phyloP scores from a whole-genome alignment of 2,329 filamentous ascomycete genomes.

The Sphaerulina vaccinii region DNA sequence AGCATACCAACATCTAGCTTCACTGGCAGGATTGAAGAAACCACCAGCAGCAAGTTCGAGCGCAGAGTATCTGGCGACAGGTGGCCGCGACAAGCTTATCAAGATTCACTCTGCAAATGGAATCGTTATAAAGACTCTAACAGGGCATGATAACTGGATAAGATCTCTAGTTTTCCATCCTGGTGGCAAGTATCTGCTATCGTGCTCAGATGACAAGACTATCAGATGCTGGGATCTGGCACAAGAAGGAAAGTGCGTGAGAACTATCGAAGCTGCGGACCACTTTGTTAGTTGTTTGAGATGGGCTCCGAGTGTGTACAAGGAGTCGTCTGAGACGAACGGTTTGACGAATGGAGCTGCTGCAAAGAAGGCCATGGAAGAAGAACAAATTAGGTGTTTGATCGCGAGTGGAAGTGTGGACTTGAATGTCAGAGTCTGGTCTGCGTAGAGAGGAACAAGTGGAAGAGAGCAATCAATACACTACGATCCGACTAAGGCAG shows the following conservation, averaged over 20 bases:
- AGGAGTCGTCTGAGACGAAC: conserved; percentile 51
- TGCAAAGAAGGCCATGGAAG: conserved; percentile 20
- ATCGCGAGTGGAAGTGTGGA: conserved; percentile 87
- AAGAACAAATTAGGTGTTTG: conserved; percentile 72
- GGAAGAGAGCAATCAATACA: background rate
- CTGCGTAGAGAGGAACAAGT: background rate
- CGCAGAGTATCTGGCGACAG: conserved; percentile 87
- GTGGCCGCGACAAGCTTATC: conserved; percentile 86
- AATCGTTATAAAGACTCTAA: conserved; percentile 76
- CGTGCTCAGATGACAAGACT: conserved; percentile 85
- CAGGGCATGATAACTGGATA: conserved; percentile 94
- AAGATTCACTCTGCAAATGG: conserved; percentile 85
- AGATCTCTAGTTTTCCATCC: conserved; percentile 84
- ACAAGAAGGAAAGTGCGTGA: conserved; percentile 88
- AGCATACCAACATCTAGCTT: conserved; percentile 72
- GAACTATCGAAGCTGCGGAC: conserved; percentile 69
- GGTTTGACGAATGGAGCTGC: conserved; percentile 44
- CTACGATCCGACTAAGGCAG: background rate
- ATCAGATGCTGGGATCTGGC: conserved; percentile 89
- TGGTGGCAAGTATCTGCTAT: conserved; percentile 84
- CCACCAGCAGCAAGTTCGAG: conserved; percentile 69
- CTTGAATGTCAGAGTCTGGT: conserved; percentile 68
- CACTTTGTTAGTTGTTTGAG: conserved; percentile 84
- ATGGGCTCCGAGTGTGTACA: conserved; percentile 78
- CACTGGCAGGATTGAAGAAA: conserved; percentile 79